Evolutionary conservation across 129 eudicot species (phyloP).

Genomic region (Arctium lappa): DNA sequence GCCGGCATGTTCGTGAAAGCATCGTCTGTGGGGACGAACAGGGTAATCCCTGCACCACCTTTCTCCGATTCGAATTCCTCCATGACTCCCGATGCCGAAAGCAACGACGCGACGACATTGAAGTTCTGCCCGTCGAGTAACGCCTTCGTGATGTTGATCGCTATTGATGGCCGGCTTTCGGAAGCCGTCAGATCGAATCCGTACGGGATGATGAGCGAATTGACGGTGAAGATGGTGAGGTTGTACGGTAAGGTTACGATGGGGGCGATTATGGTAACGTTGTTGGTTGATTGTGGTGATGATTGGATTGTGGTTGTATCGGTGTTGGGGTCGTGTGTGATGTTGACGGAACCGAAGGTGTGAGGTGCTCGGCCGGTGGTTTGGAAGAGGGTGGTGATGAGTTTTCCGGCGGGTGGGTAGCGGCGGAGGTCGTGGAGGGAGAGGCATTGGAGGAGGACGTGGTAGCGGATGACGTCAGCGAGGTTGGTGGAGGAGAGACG

Average conservation of each 20-base stretch:
- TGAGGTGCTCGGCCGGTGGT: constrained; percentile 71
- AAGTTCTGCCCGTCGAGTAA: constrained; percentile 67
- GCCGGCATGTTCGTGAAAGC: constrained; percentile 67
- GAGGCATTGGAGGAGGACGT: constrained; percentile 62
- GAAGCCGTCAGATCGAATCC: constrained; percentile 64
- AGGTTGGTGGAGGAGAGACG: constrained; percentile 32
- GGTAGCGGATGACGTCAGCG: constrained; percentile 84
- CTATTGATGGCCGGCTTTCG: constrained; percentile 66
- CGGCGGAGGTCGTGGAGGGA: constrained; percentile 51
- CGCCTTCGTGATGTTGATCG: constrained; percentile 59
- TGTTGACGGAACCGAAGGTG: constrained; percentile 50
- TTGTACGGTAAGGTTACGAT: constrained; percentile 46
- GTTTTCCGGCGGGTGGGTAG: constrained; percentile 48
- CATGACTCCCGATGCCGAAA: constrained; percentile 70
- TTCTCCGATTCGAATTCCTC: constrained; percentile 66
- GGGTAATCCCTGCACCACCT: constrained; percentile 80
- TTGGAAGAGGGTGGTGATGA: constrained; percentile 69
- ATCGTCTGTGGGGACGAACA: constrained; percentile 77
- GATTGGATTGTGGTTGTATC: constrained; percentile 42
- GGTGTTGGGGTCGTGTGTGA: constrained; percentile 36
- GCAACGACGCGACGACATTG: constrained; percentile 73
- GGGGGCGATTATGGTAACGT: constrained; percentile 42
- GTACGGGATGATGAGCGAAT: constrained; percentile 45
- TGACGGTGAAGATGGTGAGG: constrained; percentile 43
- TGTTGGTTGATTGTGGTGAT: constrained; percentile 31